Conservation (phyloP, 2,329 filamentous ascomycete genomes). For the Cadophora malorum region DNA sequence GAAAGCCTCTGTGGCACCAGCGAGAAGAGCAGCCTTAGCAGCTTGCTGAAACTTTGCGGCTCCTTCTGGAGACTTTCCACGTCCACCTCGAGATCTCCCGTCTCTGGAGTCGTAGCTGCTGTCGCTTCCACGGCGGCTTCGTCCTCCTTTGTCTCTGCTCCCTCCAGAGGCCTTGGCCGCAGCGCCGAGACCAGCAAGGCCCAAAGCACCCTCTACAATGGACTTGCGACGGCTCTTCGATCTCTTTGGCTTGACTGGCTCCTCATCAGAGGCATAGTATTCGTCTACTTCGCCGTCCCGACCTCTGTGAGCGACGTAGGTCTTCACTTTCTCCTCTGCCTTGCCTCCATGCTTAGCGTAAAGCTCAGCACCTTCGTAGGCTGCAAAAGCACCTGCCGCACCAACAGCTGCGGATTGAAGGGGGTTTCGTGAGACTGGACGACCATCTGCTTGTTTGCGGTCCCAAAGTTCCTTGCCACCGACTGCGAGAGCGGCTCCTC, state of each 20-base stretch:
- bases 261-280: constrained; percentile 64
- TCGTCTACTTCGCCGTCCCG: constrained; percentile 59
- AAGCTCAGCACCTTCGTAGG: constrained; percentile 66
- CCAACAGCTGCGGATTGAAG: constrained; percentile 66
- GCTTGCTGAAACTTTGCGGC: constrained; percentile 78
- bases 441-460: constrained; percentile 58
- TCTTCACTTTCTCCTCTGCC: constrained; percentile 54
- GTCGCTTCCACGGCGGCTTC: constrained; percentile 49
- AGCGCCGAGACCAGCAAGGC: constrained; percentile 65
- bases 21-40: constrained; percentile 87
- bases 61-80: constrained; percentile 56
- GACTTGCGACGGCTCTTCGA: constrained; percentile 66
- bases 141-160: constrained; percentile 48
- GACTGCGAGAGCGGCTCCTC: constrained; percentile 67
- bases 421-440: constrained; percentile 61
- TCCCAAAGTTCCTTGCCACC: constrained; percentile 72
- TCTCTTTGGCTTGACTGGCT: constrained; percentile 52
- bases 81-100: constrained; percentile 57
- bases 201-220: constrained; percentile 67
- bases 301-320: constrained; percentile 59
- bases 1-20: constrained; percentile 91
- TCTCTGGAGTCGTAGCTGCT: constrained; percentile 53
- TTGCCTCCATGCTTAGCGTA: constrained; percentile 61
- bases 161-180: constrained; percentile 66
- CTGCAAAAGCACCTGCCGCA: constrained; percentile 68